Conservation (phyloP, 768 basidiomycete genomes). For the Tylopilus plumbeoviolaceoides region DNA sequence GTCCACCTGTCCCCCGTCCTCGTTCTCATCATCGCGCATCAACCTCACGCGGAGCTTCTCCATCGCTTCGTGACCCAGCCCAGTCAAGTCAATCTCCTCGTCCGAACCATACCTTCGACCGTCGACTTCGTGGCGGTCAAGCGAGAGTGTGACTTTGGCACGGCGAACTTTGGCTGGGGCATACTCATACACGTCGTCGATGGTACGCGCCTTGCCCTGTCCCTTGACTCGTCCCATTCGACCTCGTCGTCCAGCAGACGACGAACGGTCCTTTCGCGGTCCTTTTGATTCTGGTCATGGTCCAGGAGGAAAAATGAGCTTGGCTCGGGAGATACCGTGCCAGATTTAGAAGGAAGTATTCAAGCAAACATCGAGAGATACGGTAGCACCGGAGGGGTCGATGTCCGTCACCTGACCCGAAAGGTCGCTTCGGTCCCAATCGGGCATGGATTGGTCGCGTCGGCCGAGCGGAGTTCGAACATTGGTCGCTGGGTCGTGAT, state of each 20-base stretch:
- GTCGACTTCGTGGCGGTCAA: conserved; percentile 53
- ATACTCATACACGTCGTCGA: conserved; percentile 64
- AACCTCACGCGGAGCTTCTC: conserved; percentile 42
- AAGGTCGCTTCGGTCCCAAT: too few relatives aligned
- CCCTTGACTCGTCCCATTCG: conserved; percentile 37
- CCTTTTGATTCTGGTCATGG: conserved; percentile 22
- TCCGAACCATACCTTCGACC: conserved; percentile 31
- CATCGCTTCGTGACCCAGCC: conserved; percentile 25
- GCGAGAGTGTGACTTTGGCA: conserved; percentile 46
- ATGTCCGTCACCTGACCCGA: too few relatives aligned
- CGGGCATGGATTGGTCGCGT: too few relatives aligned
- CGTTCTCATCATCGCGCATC: conserved; percentile 49
- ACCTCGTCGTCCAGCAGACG: conserved; percentile 38
- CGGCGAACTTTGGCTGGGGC: conserved; percentile 46
- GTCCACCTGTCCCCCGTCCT: conserved; percentile 43
- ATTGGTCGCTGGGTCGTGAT: too few relatives aligned
- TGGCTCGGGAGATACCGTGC: conserved; percentile 9
- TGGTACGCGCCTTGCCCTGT: conserved; percentile 24
- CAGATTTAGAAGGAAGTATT: conserved; percentile 25
- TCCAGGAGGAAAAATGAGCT: conserved; percentile 10
- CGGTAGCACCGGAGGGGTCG: too few relatives aligned
- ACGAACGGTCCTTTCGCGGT: background rate
- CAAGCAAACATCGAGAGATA: background rate
- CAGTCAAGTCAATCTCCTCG: conserved; percentile 37
- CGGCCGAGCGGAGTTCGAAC: too few relatives aligned